A percentile compares a stretch with the other conserved stretches of the same genome.
These are phyloP conservation scores for Salvia rosmarinus DNA, from an alignment of 257 asterid genomes.

Conservation along the genomic window DNA sequence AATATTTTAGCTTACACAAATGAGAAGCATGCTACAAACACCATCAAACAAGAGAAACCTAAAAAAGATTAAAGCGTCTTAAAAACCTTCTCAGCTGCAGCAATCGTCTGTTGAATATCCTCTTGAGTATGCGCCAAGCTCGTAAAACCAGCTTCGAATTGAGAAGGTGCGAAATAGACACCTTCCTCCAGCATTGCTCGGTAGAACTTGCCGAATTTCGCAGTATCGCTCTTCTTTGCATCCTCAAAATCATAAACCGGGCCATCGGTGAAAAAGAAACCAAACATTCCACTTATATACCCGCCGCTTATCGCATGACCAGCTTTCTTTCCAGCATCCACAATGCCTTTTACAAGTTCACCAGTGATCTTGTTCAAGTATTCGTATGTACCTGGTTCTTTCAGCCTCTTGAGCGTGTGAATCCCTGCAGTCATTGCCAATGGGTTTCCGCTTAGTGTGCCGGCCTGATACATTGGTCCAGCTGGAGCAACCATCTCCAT, in stretches of 20 bases:
- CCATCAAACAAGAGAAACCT: background rate
- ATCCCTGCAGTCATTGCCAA: constrained; percentile 99
- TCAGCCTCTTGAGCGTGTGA: constrained; percentile 83
- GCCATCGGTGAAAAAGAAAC: constrained; percentile 90
- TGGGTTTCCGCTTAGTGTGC: constrained; percentile 96
- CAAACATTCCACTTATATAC: constrained; percentile 86
- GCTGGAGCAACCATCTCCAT: constrained; percentile 99
- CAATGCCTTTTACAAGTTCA: constrained; percentile 68
- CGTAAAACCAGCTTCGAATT: constrained; percentile 97
- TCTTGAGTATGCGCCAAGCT: constrained; percentile 79
- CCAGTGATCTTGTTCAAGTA: constrained; percentile 74
- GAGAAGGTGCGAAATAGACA: constrained; percentile 92
- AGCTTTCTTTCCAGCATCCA: constrained; percentile 83
- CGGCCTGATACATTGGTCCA: constrained; percentile 99
- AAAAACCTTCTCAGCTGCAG: constrained; percentile 89
- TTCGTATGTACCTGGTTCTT: constrained; percentile 70
- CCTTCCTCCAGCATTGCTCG: constrained; percentile 97
- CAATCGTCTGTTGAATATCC: constrained; percentile 80
- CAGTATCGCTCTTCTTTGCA: constrained; percentile 90
- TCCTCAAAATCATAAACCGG: constrained; percentile 81
- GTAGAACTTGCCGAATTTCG: constrained; percentile 73
- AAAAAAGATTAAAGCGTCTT: constrained; percentile 43
- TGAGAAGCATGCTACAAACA: constrained; percentile 33
- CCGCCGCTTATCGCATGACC: constrained; percentile 95
- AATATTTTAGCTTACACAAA: constrained; percentile 34